Evolutionary conservation across 352 stramenopile genomes (phyloP), one percentile per base, ranked within the genome.

Genomic region (Phytophthora uliginosa): DNA sequence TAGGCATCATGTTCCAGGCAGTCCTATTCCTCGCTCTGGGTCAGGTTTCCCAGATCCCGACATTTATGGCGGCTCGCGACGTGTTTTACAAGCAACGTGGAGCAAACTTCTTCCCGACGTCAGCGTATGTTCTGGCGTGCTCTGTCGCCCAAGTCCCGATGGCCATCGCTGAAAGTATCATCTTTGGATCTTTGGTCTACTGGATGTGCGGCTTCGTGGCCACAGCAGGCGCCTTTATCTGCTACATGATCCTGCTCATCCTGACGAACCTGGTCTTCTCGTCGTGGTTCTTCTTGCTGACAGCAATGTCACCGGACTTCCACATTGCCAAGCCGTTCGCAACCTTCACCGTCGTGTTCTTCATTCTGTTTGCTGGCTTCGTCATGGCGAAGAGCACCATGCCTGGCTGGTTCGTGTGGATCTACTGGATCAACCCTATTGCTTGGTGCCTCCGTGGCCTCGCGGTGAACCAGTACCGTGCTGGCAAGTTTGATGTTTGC

Each of bases 71-170:
- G 20, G 72, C 69, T 24, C 82, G 81, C 12, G 79, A 76, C 26
- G 66, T 91, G 20, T 97, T 93, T 66, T 95, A 95, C 83, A 96
- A 95, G 68, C 90, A 97, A 42, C 76, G 79, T 3, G 82, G 85
- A 33, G 76, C 82, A 36, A 95, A 96, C 69, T 96, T 96, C 73
- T 95, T 85, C 68, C 84, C 79, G 22, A 83, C 89, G 24, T 79
- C 70, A 59, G 88, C 65, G 51, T 95, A 77, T 52, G 77, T 93
- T 18, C 73, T 86, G n/a, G 61, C 95, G 34, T 83, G 74, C 48
- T 82, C 80, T 17, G 88, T 95, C 47, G 54, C 85, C 2, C 82
- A 89, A 55, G 63, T 98, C 24, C 89, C 91, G 13, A 71, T 85
- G 47, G 83, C 72, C 15, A 42, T 88, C 17, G 70, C 83, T 33